Evolutionary conservation across 495 filamentous ascomycete genomes (phyloP), one percentile per base, ranked within the genome.

Genomic region (Entonaema liquescens): DNA sequence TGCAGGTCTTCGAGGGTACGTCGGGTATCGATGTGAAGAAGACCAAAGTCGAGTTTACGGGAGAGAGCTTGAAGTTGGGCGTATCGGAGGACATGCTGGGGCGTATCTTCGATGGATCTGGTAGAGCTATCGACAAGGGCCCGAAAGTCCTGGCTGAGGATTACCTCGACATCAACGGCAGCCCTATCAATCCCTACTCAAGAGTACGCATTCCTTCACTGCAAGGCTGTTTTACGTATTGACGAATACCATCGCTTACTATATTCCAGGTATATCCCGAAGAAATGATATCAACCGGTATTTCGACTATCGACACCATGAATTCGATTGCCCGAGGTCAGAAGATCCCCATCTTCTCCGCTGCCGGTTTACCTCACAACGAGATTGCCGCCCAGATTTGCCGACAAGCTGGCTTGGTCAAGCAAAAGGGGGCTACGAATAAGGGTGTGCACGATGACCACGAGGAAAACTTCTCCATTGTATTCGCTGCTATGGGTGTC

Each of bases 281-380:
- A 84, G 96, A 99, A 82, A 99, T 99, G 94, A 98, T 99, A 75
- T 94, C 95, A 9, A 99, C 96, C 62, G 96, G 96, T 88, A 99
- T 99, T 79, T 97, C 94, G 63, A 94, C 96, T 76, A 99, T 99
- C 76, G 96, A 99, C 80, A 98, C 95, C 44, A 99, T 99, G 96
- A 99, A 99, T 88, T 98, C 96, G 66, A 95, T 99, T 80, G 95
- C 96, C 71, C 94, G 96, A 86, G 96, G 96, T 65, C 96, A 99
- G 82, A 99, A 99, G 86, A 99, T 99, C 70, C 96, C 96, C 61
- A 99, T 99, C 77, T 99, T 99, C 89, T 98, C 96, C 6, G 94
- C 96, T 52, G 90, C 96, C 59, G 96, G 96, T 93, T 86, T 99
- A 59, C 96, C 96, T 5, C 96, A 99, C 82, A 98, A 98, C 82